Evolutionary conservation across 306 rosid genomes (phyloP).

Genomic region (Trifolium dubium): DNA sequence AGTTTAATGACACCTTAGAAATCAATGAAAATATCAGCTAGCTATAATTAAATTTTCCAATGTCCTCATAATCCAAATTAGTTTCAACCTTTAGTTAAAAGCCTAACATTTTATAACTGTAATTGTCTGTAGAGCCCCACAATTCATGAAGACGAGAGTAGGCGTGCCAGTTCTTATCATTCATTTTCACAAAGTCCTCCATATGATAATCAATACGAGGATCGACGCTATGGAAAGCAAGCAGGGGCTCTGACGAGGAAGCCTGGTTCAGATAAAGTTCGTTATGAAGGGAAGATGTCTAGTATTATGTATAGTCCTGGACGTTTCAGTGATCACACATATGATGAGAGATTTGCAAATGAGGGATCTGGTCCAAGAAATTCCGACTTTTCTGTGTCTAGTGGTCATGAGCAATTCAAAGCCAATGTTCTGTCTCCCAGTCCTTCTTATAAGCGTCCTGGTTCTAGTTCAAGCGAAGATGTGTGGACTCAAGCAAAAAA

Average conservation of each 20-base stretch:
- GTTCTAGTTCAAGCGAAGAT: constrained; percentile 63
- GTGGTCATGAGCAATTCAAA: constrained; percentile 77
- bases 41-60: not conserved
- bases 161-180: constrained; percentile 98
- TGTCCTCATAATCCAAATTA: constrained; percentile 26
- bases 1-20: constrained; percentile 14
- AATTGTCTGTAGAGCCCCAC: constrained; percentile 58
- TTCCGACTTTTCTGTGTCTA: constrained; percentile 76
- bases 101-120: constrained; percentile 35
- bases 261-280: constrained; percentile 88
- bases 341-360: constrained; percentile 74
- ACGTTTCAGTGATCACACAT: constrained; percentile 64
- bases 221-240: constrained; percentile 83
- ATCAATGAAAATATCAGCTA: constrained; percentile 2
- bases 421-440: constrained; percentile 74
- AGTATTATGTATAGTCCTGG: constrained; percentile 76
- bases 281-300: constrained; percentile 77
- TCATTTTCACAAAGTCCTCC: constrained; percentile 98
- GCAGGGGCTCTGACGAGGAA: constrained; percentile 71
- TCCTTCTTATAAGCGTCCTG: constrained; percentile 55
- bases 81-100: constrained; percentile 32
- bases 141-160: constrained; percentile 64
- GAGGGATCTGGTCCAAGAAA: constrained; percentile 77
- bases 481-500: constrained; percentile 48
- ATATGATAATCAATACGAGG: constrained; percentile 96